Conservation (phyloP, 176 grass and related monocot genomes). For the Triticum dicoccoides region DNA sequence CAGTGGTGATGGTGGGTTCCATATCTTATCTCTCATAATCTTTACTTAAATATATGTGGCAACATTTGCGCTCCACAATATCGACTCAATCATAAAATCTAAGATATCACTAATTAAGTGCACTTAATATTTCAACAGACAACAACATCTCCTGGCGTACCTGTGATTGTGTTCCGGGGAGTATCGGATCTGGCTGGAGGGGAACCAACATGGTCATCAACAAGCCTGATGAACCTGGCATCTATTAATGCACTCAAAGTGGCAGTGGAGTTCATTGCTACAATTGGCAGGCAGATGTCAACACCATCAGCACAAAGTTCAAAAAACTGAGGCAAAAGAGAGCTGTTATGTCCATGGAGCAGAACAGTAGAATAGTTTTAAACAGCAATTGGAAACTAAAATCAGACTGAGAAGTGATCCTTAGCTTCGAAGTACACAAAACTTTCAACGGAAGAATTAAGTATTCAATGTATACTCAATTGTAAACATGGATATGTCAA, state of each 20-base stretch:
- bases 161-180: slow-evolving; percentile 80
- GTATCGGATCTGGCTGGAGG: slow-evolving; percentile 87
- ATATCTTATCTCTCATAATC: neutral
- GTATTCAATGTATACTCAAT: neutral
- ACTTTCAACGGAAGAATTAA: neutral
- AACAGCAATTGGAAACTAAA: neutral
- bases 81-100: neutral
- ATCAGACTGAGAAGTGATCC: neutral
- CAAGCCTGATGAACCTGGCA: slow-evolving; percentile 68
- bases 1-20: slow-evolving; percentile 74
- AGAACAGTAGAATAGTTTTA: neutral
- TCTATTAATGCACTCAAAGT: slow-evolving; percentile 84
- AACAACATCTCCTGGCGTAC: slow-evolving; percentile 55
- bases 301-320: slow-evolving; percentile 9
- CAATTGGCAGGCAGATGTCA: slow-evolving; percentile 46
- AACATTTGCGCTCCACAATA: neutral
- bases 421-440: neutral
- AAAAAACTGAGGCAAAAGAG: slow-evolving; percentile 21
- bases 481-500: neutral
- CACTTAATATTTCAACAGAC: slow-evolving; percentile 38
- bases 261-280: slow-evolving; percentile 62
- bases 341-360: neutral
- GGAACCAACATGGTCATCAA: slow-evolving; percentile 65
- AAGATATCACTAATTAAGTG: slow-evolving; percentile 2
- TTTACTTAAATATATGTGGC: neutral